phyloP scores from a whole-genome alignment of 768 basidiomycete genomes.

The Auriscalpium microsporum region DNA sequence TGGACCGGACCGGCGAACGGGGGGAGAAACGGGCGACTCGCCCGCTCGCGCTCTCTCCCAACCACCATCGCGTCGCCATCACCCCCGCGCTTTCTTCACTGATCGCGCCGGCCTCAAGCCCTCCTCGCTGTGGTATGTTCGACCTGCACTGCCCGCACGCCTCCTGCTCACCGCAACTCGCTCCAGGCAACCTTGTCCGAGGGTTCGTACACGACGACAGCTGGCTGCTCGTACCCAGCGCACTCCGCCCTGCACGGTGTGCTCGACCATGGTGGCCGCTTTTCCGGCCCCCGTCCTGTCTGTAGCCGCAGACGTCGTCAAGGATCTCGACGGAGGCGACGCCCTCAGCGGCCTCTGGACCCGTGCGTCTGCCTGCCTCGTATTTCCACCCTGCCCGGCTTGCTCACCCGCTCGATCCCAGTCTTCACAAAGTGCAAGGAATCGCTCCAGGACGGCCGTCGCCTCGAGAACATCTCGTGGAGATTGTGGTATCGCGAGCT shows the following conservation, averaged over 20 bases:
- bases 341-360: slow-evolving; percentile 63
- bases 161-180: background rate
- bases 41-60: background rate
- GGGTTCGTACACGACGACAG: background rate
- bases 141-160: background rate
- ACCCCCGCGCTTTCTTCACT: background rate
- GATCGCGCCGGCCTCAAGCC: background rate
- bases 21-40: background rate
- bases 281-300: slow-evolving; percentile 62
- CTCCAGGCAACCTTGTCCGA: background rate
- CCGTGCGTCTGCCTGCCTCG: slow-evolving; percentile 39
- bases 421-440: slow-evolving; percentile 83
- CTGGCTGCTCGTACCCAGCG: background rate
- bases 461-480: slow-evolving; percentile 87
- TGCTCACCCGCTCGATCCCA: slow-evolving; percentile 20
- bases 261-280: slow-evolving; percentile 34
- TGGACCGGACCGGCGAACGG: background rate
- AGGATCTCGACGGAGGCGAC: slow-evolving; percentile 59
- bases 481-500: slow-evolving; percentile 71
- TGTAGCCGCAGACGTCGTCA: slow-evolving; percentile 56
- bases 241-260: background rate
- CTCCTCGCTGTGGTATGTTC: background rate
- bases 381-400: no score
- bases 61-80: background rate
- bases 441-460: slow-evolving; percentile 66